Evolutionary conservation across 805 yeast species (phyloP), one percentile per base, ranked within the genome.

Genomic region (Myxozyma udenii): DNA sequence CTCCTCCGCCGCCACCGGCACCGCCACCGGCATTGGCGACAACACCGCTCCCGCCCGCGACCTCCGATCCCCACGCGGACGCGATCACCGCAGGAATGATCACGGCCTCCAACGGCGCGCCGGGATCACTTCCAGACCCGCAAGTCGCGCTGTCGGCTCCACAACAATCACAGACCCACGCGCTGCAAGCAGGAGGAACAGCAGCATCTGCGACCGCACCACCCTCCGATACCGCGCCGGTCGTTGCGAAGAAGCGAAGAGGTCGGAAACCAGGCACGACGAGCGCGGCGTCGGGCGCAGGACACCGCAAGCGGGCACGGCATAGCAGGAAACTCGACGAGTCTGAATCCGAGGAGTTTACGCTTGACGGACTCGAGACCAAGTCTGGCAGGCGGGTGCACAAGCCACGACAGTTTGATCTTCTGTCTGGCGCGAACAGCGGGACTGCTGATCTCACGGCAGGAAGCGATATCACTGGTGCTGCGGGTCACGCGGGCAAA

Each of bases 381-480:
- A 58, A 57, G 32, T 58, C 56, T 14, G 62, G 62, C 3, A 45
- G 62, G 7, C 48, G 44, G 44, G 58, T 58, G 9, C 62, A 58
- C 32, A 46, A 44, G 36, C 62, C 62, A 3, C 50, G 50, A 35
- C 55, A 52, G 24, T 58, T 49, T 36, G 57, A 58, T 26, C 57
- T 56, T 5, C 21, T 45, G 16, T 50, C 50, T 5, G 26, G 16
- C 5, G 53, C 41, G 38, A 21, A 24, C 18, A 53, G 44, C 32
- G 49, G 52, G 36, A 36, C n/a, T 9, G 33, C 33, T 9, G 14
- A 28, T 28, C 12, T 9, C 33, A 28, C 33, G 9, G 12, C 14
- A 9, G 33, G 33, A 9, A 14, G 33, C 14, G 12, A 28, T 12
- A 7, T 7, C 7, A 14, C 14, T 28, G 33, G 14, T 28, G 33